Percentiles rank a stretch among this genome's conserved stretches.
phyloP scores from a whole-genome alignment of 1,139 yeast species.

The Blastobotrys illinoisensis region DNA sequence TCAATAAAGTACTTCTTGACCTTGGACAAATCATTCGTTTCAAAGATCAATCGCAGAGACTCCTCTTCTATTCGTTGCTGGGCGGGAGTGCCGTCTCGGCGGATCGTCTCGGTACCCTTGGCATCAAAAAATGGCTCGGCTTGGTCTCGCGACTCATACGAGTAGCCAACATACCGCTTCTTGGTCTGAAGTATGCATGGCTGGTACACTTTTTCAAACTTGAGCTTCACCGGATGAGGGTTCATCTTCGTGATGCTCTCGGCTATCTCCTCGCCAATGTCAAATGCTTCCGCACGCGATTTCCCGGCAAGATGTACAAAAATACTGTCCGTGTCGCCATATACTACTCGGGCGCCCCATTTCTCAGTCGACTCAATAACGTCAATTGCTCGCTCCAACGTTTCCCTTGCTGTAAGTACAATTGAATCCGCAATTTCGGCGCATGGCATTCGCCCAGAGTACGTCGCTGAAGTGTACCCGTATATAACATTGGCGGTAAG shows the following conservation, averaged over 20 bases:
- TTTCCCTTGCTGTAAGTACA: constrained; percentile 86
- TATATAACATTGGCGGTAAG: constrained; percentile 92
- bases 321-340: constrained; percentile 93
- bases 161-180: constrained; percentile 84
- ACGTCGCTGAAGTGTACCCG: constrained; percentile 92
- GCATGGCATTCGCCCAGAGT: constrained; percentile 96
- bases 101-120: constrained; percentile 89
- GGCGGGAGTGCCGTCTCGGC: constrained; percentile 93
- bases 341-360: constrained; percentile 90
- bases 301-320: constrained; percentile 89
- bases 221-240: constrained; percentile 75
- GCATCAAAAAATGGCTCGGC: constrained; percentile 73
- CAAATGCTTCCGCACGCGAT: constrained; percentile 69
- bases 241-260: constrained; percentile 54
- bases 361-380: constrained; percentile 51
- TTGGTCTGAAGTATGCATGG: constrained; percentile 81
- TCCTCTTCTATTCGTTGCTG: constrained; percentile 78
- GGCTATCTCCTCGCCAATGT: constrained; percentile 67
- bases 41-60: constrained; percentile 61
- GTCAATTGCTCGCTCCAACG: constrained; percentile 63
- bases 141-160: constrained; percentile 58
- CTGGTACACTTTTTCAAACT: constrained; percentile 88
- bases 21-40: constrained; percentile 60
- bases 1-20: constrained; percentile 60
- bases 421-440: constrained; percentile 92